A percentile compares a stretch with the other conserved stretches of the same genome.
phyloP scores from a whole-genome alignment of 139 green algal genomes.

The Eudorina sp. region DNA sequence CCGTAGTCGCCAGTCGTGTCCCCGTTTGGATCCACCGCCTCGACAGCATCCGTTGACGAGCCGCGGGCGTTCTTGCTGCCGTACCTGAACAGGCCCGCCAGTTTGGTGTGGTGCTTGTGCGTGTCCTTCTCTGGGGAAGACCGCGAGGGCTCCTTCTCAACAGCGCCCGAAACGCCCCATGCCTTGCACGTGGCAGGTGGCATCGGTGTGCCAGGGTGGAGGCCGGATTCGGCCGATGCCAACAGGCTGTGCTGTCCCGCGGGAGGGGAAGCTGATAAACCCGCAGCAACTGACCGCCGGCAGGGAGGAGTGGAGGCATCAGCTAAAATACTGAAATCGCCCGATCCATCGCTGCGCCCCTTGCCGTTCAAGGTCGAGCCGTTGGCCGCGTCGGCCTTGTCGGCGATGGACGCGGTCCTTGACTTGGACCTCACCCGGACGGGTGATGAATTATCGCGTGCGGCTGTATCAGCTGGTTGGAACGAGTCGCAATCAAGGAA shows the following conservation, averaged over 20 bases:
- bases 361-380: background rate
- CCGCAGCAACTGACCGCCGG: background rate
- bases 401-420: background rate
- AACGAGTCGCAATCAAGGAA: background rate
- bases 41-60: background rate
- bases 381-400: background rate
- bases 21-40: background rate
- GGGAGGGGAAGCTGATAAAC: background rate
- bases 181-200: background rate
- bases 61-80: constrained; percentile 2
- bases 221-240: background rate
- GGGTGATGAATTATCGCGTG: background rate
- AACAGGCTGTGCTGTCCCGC: background rate
- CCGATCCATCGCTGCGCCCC: too few species aligned
- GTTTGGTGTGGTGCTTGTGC: background rate
- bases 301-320: background rate
- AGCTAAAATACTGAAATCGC: too few species aligned
- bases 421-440: background rate
- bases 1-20: too few species aligned
- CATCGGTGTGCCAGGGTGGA: too few species aligned
- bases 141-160: background rate
- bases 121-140: background rate
- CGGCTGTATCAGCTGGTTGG: background rate
- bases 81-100: background rate
- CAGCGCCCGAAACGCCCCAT: background rate